Evolutionary conservation across 345 rosid genomes (phyloP).

Genomic region (Salix suchowensis): DNA sequence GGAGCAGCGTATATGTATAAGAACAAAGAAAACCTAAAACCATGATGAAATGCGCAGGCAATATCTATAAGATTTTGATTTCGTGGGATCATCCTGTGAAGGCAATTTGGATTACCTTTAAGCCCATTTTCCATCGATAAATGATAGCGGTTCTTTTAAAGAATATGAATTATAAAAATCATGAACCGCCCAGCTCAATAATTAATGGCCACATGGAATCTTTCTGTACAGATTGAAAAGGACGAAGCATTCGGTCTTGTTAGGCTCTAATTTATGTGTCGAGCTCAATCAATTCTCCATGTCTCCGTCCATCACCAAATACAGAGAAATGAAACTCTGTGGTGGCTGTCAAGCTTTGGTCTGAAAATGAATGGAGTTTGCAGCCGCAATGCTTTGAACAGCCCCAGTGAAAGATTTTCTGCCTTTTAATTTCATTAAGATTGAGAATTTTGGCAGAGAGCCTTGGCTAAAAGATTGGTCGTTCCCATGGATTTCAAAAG

Average conservation of each 20-base stretch:
- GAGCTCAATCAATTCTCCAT: too few species aligned
- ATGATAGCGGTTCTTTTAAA: background rate
- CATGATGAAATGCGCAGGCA: conserved; percentile 13
- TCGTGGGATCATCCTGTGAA: conserved; percentile 23
- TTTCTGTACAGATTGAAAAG: background rate
- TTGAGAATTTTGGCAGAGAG: background rate
- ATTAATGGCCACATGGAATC: background rate
- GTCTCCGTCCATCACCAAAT: too few species aligned
- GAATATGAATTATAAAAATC: too few species aligned
- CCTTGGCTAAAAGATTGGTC: conserved; percentile 33
- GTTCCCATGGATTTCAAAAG: conserved; percentile 56
- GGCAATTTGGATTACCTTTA: conserved; percentile 7
- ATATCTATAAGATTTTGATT: conserved; percentile 40
- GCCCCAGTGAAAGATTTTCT: too few species aligned
- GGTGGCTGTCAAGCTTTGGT: too few species aligned
- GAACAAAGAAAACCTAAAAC: conserved; percentile 19
- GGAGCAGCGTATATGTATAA: conserved; percentile 5
- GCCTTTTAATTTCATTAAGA: background rate
- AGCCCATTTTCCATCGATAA: background rate
- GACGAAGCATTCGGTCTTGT: background rate
- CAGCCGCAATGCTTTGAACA: too few species aligned
- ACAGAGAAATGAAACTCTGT: too few species aligned
- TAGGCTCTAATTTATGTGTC: too few species aligned
- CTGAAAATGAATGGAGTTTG: too few species aligned
- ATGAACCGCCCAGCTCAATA: too few species aligned